These are phyloP conservation scores for Suhomyces kunorum DNA, from an alignment of 1,139 yeast species.

Conservation along the genomic window DNA sequence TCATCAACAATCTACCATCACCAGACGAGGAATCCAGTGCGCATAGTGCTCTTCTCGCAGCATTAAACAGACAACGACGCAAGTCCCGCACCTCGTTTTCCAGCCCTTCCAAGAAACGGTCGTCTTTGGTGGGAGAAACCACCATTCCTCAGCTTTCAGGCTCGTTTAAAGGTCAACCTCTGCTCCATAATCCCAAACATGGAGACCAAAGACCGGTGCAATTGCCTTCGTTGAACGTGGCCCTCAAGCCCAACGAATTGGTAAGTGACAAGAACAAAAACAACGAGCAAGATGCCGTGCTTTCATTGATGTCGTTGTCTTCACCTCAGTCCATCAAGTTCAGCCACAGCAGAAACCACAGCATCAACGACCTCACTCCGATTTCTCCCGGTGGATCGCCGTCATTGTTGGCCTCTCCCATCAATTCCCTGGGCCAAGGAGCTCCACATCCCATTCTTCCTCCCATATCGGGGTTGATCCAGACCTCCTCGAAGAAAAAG, in stretches of 20 bases:
- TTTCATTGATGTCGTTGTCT: conserved; percentile 47
- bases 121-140: conserved; percentile 7
- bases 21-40: conserved; percentile 47
- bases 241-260: conserved; percentile 16
- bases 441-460: conserved; percentile 29
- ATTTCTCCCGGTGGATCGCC: conserved; percentile 21
- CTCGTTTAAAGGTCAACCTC: conserved; percentile 6
- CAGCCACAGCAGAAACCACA: conserved; percentile 35
- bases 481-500: conserved; percentile 4
- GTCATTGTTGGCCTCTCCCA: conserved; percentile 27
- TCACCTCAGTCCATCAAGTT: conserved; percentile 43
- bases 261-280: conserved; percentile 7
- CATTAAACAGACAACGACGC: conserved; percentile 34
- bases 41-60: conserved; percentile 46
- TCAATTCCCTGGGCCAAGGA: conserved; percentile 11
- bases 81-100: conserved; percentile 24
- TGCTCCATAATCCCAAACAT: neutral
- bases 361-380: conserved; percentile 28
- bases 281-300: conserved; percentile 48
- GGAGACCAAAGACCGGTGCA: conserved; percentile 12
- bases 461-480: conserved; percentile 31
- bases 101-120: conserved; percentile 13
- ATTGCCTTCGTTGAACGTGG: conserved; percentile 38
- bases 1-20: conserved; percentile 25
- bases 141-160: conserved; percentile 1